A percentile compares a stretch with the other conserved stretches of the same genome.
phyloP scores from a whole-genome alignment of 2,329 filamentous ascomycete genomes.

The Phaeosphaeria sp. region DNA sequence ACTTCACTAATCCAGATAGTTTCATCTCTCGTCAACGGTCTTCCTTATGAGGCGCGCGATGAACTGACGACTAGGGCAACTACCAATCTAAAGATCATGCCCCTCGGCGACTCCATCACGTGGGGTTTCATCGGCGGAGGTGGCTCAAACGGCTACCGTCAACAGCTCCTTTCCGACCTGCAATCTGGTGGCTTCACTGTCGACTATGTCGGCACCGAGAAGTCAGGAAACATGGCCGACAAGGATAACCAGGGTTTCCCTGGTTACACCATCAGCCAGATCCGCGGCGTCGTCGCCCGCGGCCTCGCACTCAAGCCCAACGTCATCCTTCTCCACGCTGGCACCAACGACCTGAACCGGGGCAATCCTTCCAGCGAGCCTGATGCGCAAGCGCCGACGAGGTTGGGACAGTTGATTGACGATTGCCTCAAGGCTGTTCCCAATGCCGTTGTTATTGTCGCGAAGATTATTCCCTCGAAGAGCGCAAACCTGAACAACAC shows the following conservation, averaged over 20 bases:
- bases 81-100: conserved; percentile 20
- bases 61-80: conserved; percentile 6
- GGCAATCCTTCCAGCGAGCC: conserved; percentile 21
- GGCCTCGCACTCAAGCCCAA: conserved; percentile 20
- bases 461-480: conserved; percentile 39
- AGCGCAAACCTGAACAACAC: conserved; percentile 17
- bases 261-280: conserved; percentile 41
- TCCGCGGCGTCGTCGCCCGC: conserved; percentile 17
- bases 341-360: conserved; percentile 29
- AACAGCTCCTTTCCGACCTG: conserved; percentile 32
- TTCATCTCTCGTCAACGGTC: conserved; percentile 6
- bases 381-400: conserved; percentile 36
- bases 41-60: conserved; percentile 10
- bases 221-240: conserved; percentile 39
- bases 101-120: conserved; percentile 32
- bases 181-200: conserved; percentile 23
- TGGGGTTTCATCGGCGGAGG: conserved; percentile 35
- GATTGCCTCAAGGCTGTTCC: conserved; percentile 36
- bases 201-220: conserved; percentile 38
- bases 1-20: not conserved
- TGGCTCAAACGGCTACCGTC: conserved; percentile 41
- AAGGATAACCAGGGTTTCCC: conserved; percentile 42
- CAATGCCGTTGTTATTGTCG: conserved; percentile 46
- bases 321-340: conserved; percentile 28
- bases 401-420: conserved; percentile 45